Conservation (phyloP, 805 yeast genomes). For the Babjeviella inositovora region DNA sequence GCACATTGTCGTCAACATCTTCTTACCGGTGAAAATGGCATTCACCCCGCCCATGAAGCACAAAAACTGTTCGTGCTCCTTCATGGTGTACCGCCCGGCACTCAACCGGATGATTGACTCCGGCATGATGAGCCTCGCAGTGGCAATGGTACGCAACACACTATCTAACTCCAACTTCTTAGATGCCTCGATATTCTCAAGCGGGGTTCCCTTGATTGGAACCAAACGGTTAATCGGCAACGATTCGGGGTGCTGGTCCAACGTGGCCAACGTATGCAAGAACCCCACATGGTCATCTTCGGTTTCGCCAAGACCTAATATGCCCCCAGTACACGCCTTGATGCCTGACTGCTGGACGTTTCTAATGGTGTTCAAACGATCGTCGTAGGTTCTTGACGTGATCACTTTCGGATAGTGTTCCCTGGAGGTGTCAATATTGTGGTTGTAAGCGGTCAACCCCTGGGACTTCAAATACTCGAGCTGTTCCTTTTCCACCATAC, state of each 20-base stretch:
- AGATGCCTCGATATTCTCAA: slow-evolving; percentile 23
- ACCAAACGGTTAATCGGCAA: slow-evolving; percentile 68
- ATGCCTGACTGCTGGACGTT: slow-evolving; percentile 51
- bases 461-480: slow-evolving; percentile 42
- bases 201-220: slow-evolving; percentile 69
- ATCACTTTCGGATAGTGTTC: slow-evolving; percentile 65
- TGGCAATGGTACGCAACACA: slow-evolving; percentile 54
- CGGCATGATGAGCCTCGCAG: slow-evolving; percentile 68
- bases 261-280: slow-evolving; percentile 45
- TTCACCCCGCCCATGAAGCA: slow-evolving; percentile 70
- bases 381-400: slow-evolving; percentile 56
- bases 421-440: slow-evolving; percentile 66
- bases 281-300: slow-evolving; percentile 57
- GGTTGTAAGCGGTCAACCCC: slow-evolving; percentile 72
- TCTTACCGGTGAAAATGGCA: slow-evolving; percentile 70
- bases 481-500: slow-evolving; percentile 60
- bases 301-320: slow-evolving; percentile 66
- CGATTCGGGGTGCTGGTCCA: slow-evolving; percentile 67
- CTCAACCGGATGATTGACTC: slow-evolving; percentile 54
- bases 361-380: slow-evolving; percentile 47
- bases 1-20: slow-evolving; percentile 71
- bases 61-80: slow-evolving; percentile 56
- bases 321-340: slow-evolving; percentile 67
- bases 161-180: slow-evolving; percentile 40
- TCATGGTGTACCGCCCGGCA: slow-evolving; percentile 74